These are phyloP conservation scores for Flaveria ramosissima DNA, from an alignment of 129 eudicot species.

Conservation along the genomic window DNA sequence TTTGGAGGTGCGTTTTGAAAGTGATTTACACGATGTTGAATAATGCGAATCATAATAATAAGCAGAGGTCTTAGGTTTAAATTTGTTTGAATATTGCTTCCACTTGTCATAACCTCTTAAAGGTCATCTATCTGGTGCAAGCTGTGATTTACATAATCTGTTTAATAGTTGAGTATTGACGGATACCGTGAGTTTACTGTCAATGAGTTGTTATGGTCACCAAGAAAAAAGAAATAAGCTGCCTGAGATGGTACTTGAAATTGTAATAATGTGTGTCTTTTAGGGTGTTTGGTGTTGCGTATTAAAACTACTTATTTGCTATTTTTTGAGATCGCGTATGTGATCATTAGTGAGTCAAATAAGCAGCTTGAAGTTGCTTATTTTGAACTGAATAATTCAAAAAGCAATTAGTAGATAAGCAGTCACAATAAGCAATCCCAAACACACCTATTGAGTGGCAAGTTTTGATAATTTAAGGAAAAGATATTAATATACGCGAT, in stretches of 20 bases:
- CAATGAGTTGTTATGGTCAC: too few relatives aligned
- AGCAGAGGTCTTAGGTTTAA: too few relatives aligned
- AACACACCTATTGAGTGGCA: background rate
- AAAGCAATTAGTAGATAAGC: too few relatives aligned
- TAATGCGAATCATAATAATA: background rate
- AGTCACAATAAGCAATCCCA: background rate
- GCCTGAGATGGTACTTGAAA: background rate
- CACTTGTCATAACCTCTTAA: too few relatives aligned
- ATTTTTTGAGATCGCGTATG: background rate
- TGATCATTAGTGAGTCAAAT: background rate
- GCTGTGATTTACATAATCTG: too few relatives aligned
- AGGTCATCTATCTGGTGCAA: too few relatives aligned
- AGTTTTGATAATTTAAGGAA: background rate
- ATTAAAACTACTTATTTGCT: background rate
- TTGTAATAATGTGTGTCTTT: background rate
- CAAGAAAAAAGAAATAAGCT: too few relatives aligned
- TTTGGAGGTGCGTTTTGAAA: background rate
- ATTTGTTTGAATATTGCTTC: too few relatives aligned
- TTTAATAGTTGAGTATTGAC: too few relatives aligned
- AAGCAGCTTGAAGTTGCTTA: background rate
- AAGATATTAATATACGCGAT: background rate
- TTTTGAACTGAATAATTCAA: too few relatives aligned
- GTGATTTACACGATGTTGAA: background rate
- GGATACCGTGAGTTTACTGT: too few relatives aligned
- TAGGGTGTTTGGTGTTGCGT: background rate